These are phyloP conservation scores for Ophiobolus disseminans DNA, from an alignment of 2,329 filamentous ascomycete species.

Conservation along the genomic window DNA sequence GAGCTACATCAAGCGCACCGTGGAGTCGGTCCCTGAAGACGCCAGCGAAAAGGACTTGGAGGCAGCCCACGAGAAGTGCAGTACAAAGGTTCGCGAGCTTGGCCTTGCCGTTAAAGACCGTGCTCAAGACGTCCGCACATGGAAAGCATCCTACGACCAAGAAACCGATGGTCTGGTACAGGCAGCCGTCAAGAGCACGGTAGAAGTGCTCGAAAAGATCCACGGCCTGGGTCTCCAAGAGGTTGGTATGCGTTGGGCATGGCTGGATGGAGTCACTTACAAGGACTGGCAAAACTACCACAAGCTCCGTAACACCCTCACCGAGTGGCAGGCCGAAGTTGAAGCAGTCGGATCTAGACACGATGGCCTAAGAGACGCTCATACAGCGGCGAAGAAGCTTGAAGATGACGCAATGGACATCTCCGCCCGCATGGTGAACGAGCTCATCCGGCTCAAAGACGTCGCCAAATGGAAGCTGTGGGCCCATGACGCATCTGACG, in stretches of 20 bases:
- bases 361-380: conserved; percentile 71
- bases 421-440: conserved; percentile 78
- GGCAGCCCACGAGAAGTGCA: conserved; percentile 60
- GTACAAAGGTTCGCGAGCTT: conserved; percentile 67
- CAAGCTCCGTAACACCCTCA: conserved; percentile 80
- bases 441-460: conserved; percentile 81
- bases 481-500: conserved; percentile 74
- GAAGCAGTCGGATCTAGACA: conserved; percentile 77
- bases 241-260: conserved; percentile 92
- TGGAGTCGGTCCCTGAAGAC: conserved; percentile 64
- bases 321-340: conserved; percentile 84
- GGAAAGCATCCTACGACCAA: conserved; percentile 75
- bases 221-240: conserved; percentile 86
- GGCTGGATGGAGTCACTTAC: conserved; percentile 94
- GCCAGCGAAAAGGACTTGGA: conserved; percentile 61
- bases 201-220: conserved; percentile 82
- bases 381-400: conserved; percentile 70
- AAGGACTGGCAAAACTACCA: conserved; percentile 98
- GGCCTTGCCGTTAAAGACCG: conserved; percentile 77
- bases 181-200: conserved; percentile 77
- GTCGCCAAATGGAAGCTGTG: conserved; percentile 84
- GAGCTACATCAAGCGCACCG: conserved; percentile 65
- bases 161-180: conserved; percentile 73
- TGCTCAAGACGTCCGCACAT: conserved; percentile 77
- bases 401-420: conserved; percentile 81